Percentiles rank a stretch among this genome's conserved stretches.
Conservation (phyloP, 164 flowering plant genomes). For the Stephania yunnanensis region DNA sequence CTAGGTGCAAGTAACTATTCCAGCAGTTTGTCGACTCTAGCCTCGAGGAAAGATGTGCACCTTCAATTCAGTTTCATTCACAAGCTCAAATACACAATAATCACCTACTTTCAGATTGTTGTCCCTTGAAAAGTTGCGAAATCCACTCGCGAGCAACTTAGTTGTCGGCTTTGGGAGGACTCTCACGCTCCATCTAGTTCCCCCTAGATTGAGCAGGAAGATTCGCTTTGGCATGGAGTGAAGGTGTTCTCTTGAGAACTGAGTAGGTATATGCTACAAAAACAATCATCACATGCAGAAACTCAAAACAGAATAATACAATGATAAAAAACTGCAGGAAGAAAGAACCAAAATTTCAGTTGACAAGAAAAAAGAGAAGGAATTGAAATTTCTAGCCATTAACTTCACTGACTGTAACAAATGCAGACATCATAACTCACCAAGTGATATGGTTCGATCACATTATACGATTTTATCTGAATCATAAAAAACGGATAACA, state of each 20-base stretch:
- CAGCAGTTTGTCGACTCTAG: background rate
- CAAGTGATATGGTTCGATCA: background rate
- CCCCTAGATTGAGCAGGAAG: constrained; percentile 8
- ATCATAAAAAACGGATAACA: background rate
- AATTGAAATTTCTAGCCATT: too few species aligned
- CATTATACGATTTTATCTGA: background rate
- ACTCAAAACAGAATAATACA: background rate
- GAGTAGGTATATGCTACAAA: constrained; percentile 12
- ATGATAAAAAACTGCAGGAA: background rate
- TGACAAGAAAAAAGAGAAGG: background rate
- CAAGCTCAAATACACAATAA: constrained; percentile 12
- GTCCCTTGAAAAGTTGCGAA: background rate
- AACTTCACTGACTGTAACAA: background rate
- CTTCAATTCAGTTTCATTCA: too few species aligned
- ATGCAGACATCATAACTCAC: background rate
- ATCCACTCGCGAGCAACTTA: background rate
- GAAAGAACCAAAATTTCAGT: background rate
- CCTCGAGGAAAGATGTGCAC: constrained; percentile 8
- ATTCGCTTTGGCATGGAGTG: background rate
- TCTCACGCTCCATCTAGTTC: constrained; percentile 14
- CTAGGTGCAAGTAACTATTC: background rate
- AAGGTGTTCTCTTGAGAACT: constrained; percentile 9
- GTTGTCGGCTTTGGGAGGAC: background rate
- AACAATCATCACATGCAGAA: background rate
- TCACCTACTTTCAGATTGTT: constrained; percentile 7